Conservation (phyloP, 768 basidiomycete species). For the Pleurotus sapidus region DNA sequence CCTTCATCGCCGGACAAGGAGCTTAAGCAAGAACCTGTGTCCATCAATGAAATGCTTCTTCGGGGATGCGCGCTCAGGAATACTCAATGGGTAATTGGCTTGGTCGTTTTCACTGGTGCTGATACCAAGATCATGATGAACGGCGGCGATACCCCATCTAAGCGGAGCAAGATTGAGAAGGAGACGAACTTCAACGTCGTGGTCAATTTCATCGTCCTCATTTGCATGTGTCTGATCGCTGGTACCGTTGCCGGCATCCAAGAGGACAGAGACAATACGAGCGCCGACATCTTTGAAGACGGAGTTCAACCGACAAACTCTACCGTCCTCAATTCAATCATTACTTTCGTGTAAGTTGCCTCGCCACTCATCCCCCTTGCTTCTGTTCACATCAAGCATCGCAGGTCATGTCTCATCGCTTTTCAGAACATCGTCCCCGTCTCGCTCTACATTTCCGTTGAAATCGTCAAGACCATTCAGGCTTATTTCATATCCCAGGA, state of each 20-base stretch:
- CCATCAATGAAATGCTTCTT: slow-evolving; percentile 90
- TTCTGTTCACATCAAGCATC: slow-evolving; percentile 11
- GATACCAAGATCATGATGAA: slow-evolving; percentile 94
- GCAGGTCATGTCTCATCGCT: slow-evolving; percentile 86
- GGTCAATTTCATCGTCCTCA: slow-evolving; percentile 84
- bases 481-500: slow-evolving; percentile 97
- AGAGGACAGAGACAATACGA: slow-evolving; percentile 58
- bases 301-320: slow-evolving; percentile 62
- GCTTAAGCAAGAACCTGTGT: slow-evolving; percentile 63
- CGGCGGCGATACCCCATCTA: slow-evolving; percentile 92
- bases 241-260: slow-evolving; percentile 76
- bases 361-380: not conserved
- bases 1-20: slow-evolving; percentile 37
- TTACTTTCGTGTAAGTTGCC: slow-evolving; percentile 84
- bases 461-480: slow-evolving; percentile 97
- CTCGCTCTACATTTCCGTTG: slow-evolving; percentile 95
- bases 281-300: slow-evolving; percentile 68
- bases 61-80: slow-evolving; percentile 90
- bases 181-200: slow-evolving; percentile 99
- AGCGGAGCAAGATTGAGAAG: slow-evolving; percentile 95
- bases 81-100: slow-evolving; percentile 87
- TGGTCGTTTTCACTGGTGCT: slow-evolving; percentile 91
- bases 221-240: slow-evolving; percentile 71
- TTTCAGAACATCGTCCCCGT: slow-evolving; percentile 98
- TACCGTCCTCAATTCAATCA: slow-evolving; percentile 66